Evolutionary conservation across 805 yeast genomes (phyloP).

Genomic region (Starmerella potacharoeniae): DNA sequence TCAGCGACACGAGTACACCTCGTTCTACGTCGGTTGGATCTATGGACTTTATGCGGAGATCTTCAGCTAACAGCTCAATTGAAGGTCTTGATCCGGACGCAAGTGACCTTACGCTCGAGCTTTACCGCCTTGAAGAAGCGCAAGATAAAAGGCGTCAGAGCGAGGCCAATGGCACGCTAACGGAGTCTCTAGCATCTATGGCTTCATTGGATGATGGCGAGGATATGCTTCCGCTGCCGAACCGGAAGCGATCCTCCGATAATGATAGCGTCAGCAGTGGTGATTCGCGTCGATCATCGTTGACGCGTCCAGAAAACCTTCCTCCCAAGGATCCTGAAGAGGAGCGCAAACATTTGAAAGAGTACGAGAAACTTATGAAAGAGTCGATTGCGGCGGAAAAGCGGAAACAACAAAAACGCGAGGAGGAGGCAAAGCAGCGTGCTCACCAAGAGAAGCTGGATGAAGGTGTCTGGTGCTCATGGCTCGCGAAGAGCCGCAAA

Average conservation of each 20-base stretch:
- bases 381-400: slow-evolving; percentile 30
- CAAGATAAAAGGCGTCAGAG: neutral
- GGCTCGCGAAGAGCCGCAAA: slow-evolving; percentile 23
- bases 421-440: slow-evolving; percentile 19
- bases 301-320: slow-evolving; percentile 51
- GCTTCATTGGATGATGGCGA: neutral
- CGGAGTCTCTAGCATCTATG: slow-evolving; percentile 3
- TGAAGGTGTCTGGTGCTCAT: slow-evolving; percentile 32
- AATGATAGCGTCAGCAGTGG: slow-evolving; percentile 7
- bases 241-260: neutral
- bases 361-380: slow-evolving; percentile 37
- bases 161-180: neutral
- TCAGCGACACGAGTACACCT: neutral
- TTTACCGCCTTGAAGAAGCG: slow-evolving; percentile 15
- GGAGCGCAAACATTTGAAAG: slow-evolving; percentile 41
- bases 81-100: slow-evolving; percentile 30
- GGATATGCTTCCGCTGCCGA: slow-evolving; percentile 10
- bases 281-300: slow-evolving; percentile 28
- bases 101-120: slow-evolving; percentile 27
- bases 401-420: slow-evolving; percentile 28
- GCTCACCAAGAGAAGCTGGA: slow-evolving; percentile 21
- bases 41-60: neutral
- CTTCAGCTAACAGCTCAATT: slow-evolving; percentile 9
- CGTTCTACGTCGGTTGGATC: neutral
- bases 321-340: slow-evolving; percentile 55